Base-by-base conservation (phyloP, 176 grass and related monocot genomes). In the Pontederia paniculata region DNA sequence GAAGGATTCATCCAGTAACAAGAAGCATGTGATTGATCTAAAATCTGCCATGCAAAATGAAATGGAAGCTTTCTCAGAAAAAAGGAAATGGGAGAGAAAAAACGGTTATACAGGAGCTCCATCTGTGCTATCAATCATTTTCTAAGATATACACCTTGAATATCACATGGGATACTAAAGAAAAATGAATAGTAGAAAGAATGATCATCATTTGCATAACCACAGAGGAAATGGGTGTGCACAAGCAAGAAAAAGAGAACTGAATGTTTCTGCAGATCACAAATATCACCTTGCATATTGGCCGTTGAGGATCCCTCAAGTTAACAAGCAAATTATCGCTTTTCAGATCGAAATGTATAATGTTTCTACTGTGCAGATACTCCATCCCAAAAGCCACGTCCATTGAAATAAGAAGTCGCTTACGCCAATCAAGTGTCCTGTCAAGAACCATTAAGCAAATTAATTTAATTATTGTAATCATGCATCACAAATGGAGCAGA, bases 271-370 rank as follows among this genome's bases (percentile, higher is more conserved):
- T 42, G 21, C 14, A 42, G n/a, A 45, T 0, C 10, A 28, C 23
- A 4, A 45, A 69, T 7, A 22, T 21, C 47, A 99, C 94, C 83
- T 99, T 99, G 83, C 94, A 99, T 82, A 99, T 99, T 79, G 94
- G 94, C 17, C 94, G 94, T 42, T 99, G 87, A 59, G 94, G 80
- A 41, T 99, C 94, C 67, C 94, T 76, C 71, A 93, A 85, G 63
- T 99, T 99, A 60, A 99, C 94, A 54, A 99, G 87, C 67, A 99
- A 93, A 83, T 99, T 99, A 48, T 99, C 94, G 63, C 94, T 93
- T 77, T 99, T 99, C 46, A 99, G 52, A 65, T 99, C 94, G 63
- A 99, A 99, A 63, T 99, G 94, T 52, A 99, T 84, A 13, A 99
- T 99, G 65, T 99, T 84, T 63, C 88, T 99, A 67, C 79, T 83